Evolutionary conservation across 1,139 yeast species (phyloP).

Genomic region (Wickerhamomyces sp.): DNA sequence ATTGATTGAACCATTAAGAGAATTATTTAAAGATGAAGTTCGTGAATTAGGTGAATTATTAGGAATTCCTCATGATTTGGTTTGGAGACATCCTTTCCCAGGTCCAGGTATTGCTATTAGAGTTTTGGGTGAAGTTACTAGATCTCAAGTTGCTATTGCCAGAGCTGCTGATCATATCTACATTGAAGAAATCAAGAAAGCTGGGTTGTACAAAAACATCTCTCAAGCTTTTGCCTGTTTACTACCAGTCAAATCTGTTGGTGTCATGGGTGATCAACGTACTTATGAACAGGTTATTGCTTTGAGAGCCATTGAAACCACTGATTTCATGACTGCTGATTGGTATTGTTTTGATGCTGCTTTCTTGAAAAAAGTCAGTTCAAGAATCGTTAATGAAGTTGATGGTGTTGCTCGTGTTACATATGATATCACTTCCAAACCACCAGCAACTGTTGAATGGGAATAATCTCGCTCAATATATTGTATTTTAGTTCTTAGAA

Average conservation of each 20-base stretch:
- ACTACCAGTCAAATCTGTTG: slow-evolving; percentile 96
- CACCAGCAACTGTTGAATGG: slow-evolving; percentile 99
- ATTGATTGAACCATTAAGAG: slow-evolving; percentile 97
- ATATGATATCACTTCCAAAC: slow-evolving; percentile 96
- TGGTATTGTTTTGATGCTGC: slow-evolving; percentile 94
- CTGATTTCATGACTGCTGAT: slow-evolving; percentile 99
- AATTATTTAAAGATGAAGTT: slow-evolving; percentile 97
- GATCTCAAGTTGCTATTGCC: slow-evolving; percentile 88
- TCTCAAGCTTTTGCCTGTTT: slow-evolving; percentile 98
- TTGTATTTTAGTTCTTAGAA: not conserved
- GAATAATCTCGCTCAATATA: slow-evolving; percentile 45
- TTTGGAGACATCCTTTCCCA: slow-evolving; percentile 99
- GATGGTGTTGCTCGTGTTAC: slow-evolving; percentile 99
- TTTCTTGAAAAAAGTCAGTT: slow-evolving; percentile 88
- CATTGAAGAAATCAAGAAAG: slow-evolving; percentile 90
- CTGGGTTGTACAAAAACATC: slow-evolving; percentile 88
- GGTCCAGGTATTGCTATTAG: slow-evolving; percentile 99
- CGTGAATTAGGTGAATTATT: slow-evolving; percentile 91
- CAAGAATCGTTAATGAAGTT: slow-evolving; percentile 97
- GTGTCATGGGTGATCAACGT: slow-evolving; percentile 99
- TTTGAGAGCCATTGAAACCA: slow-evolving; percentile 94
- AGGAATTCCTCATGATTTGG: slow-evolving; percentile 95
- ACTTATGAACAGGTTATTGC: slow-evolving; percentile 99
- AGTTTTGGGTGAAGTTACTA: slow-evolving; percentile 94
- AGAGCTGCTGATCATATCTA: slow-evolving; percentile 95